phyloP scores from a whole-genome alignment of 202 grass and related monocot species.

The Saccharum hybrid region DNA sequence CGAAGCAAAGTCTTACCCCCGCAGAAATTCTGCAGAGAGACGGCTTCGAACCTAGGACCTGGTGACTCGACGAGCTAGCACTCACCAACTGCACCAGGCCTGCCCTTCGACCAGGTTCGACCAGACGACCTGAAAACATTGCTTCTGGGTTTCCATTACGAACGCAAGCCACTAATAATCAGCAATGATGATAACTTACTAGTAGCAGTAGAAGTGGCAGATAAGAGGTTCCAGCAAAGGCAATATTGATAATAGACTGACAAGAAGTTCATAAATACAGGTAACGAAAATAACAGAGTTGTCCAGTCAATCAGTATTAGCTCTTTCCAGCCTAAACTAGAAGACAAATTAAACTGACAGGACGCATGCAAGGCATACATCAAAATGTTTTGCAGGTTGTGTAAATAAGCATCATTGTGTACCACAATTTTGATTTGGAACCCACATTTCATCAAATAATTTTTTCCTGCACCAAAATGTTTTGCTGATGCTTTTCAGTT shows the following conservation, averaged over 20 bases:
- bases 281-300: slow-evolving; percentile 22
- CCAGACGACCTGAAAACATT: no score
- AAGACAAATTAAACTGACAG: slow-evolving; percentile 36
- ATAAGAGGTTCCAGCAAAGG: slow-evolving; percentile 29
- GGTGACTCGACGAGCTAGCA: no score
- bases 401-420: slow-evolving; percentile 3
- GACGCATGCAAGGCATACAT: slow-evolving; percentile 27
- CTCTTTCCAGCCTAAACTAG: slow-evolving; percentile 34
- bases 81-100: no score
- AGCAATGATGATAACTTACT: slow-evolving; percentile 5
- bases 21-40: no score
- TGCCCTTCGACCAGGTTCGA: no score
- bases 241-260: slow-evolving; percentile 19
- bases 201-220: background rate
- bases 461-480: no score
- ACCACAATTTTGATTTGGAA: no score
- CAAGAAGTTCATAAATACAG: slow-evolving; percentile 1
- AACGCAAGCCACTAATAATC: slow-evolving; percentile 8
- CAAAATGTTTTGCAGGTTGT: slow-evolving; percentile 15
- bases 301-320: slow-evolving; percentile 16
- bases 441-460: no score
- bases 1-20: no score
- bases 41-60: no score
- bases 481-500: background rate
- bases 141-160: slow-evolving; percentile 9